These are phyloP conservation scores for Phytophthora syringae DNA, from an alignment of 352 stramenopile genomes.

Conservation along the genomic window DNA sequence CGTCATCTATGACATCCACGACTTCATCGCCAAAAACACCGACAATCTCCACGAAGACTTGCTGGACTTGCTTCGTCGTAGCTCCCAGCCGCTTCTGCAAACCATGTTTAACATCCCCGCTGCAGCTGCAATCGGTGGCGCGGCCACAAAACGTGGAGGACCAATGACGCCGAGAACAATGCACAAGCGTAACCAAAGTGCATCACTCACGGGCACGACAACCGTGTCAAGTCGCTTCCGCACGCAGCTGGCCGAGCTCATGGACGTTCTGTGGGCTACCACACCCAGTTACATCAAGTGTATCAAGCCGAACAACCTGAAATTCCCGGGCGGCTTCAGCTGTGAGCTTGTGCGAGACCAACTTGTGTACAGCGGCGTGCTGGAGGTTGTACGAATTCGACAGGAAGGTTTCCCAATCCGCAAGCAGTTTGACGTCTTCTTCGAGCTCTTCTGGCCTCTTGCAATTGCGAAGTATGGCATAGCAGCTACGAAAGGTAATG, in stretches of 20 bases:
- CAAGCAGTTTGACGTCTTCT: constrained; percentile 79
- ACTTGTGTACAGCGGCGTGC: constrained; percentile 91
- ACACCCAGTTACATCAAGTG: constrained; percentile 95
- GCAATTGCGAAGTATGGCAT: constrained; percentile 35
- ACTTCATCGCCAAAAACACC: constrained; percentile 90
- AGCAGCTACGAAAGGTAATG: constrained; percentile 28
- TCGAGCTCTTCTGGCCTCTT: constrained; percentile 72
- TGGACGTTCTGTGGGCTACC: constrained; percentile 86
- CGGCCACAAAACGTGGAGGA: constrained; percentile 34
- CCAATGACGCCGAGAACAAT: constrained; percentile 21
- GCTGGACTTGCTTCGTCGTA: constrained; percentile 76
- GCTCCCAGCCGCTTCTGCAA: constrained; percentile 67
- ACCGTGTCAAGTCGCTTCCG: constrained; percentile 80
- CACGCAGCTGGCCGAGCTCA: constrained; percentile 81
- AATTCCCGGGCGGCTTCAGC: constrained; percentile 91
- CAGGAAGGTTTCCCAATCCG: constrained; percentile 92
- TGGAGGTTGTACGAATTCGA: constrained; percentile 93
- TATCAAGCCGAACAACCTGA: constrained; percentile 95
- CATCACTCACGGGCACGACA: constrained; percentile 63
- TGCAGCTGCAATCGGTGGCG: constrained; percentile 17
- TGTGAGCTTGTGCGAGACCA: constrained; percentile 90
- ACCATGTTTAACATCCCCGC: constrained; percentile 52
- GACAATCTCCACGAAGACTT: constrained; percentile 91
- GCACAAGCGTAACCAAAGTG: constrained; percentile 48
- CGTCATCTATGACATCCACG: constrained; percentile 82